Evolutionary conservation across 2,329 filamentous ascomycete species (phyloP).

Genomic region (Microsporum canis): DNA sequence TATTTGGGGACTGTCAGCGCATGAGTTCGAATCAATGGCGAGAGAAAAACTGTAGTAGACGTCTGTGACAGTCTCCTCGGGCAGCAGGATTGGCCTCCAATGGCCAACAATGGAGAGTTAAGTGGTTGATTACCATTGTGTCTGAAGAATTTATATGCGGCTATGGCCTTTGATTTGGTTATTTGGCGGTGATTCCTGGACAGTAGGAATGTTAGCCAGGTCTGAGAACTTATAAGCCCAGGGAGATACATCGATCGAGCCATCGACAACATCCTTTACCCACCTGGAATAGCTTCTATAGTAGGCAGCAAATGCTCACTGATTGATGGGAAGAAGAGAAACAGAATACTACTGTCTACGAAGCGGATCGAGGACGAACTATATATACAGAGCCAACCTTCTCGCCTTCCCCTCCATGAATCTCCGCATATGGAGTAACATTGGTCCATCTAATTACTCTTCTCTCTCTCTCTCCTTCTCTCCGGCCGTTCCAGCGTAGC

Average conservation of each 20-base stretch:
- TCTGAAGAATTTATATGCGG: background rate
- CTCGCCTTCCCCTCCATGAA: too few species aligned
- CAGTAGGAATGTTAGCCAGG: background rate
- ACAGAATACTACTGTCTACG: too few species aligned
- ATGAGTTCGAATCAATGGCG: conserved; percentile 42
- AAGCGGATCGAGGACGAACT: too few species aligned
- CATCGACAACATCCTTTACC: background rate
- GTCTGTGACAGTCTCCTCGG: background rate
- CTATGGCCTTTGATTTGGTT: background rate
- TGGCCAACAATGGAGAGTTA: conserved; percentile 24
- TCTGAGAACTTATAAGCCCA: background rate
- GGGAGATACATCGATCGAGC: background rate
- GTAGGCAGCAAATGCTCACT: too few species aligned
- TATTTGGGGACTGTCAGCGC: conserved; percentile 55
- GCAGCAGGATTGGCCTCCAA: background rate
- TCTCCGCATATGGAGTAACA: too few species aligned
- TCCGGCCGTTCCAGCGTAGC: too few species aligned
- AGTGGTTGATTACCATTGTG: conserved; percentile 12
- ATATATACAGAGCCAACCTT: too few species aligned
- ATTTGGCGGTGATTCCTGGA: background rate
- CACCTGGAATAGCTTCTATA: too few species aligned
- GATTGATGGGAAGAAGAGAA: too few species aligned
- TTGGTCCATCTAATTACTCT: too few species aligned
- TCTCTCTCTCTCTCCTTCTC: too few species aligned
- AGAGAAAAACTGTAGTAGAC: conserved; percentile 8